A percentile compares a stretch with the other conserved stretches of the same genome.
Conservation (phyloP, 2,329 filamentous ascomycete species). For the Aspergillus sclerotialis region DNA sequence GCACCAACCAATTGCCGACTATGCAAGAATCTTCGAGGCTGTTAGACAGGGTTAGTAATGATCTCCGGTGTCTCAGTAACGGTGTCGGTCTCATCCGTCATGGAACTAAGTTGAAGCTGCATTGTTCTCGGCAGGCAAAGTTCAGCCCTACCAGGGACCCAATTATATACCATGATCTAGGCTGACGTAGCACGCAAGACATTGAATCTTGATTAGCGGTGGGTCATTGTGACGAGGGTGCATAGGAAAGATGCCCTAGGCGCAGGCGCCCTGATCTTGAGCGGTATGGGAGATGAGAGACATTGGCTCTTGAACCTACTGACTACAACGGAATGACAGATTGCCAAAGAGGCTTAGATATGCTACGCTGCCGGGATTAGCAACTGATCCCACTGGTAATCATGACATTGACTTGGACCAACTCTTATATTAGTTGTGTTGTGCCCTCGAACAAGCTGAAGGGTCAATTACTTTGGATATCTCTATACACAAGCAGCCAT, state of each 20-base stretch:
- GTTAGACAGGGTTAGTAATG: neutral
- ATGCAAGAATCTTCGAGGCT: neutral
- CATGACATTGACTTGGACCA: neutral
- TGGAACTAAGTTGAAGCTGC: no score
- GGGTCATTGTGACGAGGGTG: neutral
- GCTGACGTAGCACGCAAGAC: neutral
- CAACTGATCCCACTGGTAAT: neutral
- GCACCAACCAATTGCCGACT: neutral
- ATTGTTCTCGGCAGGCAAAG: neutral
- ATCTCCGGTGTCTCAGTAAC: neutral
- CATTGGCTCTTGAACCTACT: no score
- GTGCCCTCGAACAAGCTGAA: neutral
- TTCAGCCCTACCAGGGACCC: constrained; percentile 6
- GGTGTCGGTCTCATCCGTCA: neutral
- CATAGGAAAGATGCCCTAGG: no score
- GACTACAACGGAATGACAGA: neutral
- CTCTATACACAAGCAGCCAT: neutral
- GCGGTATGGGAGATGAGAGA: no score
- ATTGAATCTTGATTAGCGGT: neutral
- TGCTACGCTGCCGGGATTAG: neutral
- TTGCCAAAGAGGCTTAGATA: neutral
- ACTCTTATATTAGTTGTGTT: neutral
- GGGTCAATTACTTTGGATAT: neutral
- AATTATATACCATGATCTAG: constrained; percentile 1
- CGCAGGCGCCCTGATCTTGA: neutral